Percentiles rank a stretch among this genome's conserved stretches.
Conservation (phyloP, 1,139 yeast species). For the Yamadazyma aaseri region DNA sequence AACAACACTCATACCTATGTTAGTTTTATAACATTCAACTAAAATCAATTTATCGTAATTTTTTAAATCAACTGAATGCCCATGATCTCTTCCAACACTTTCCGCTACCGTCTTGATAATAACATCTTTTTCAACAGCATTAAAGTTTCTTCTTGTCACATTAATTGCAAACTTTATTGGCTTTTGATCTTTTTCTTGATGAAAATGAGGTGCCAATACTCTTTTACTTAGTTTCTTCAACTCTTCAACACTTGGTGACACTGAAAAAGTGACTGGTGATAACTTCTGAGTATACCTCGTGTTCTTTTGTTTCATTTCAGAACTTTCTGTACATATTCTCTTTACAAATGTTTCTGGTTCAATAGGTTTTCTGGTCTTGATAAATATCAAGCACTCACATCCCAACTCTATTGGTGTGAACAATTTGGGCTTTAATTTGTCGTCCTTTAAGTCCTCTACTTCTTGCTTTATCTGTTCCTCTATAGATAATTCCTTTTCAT, state of each 20-base stretch:
- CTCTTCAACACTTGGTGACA: constrained; percentile 70
- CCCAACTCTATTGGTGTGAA: constrained; percentile 67
- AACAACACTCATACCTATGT: constrained; percentile 80
- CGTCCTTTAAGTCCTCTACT: constrained; percentile 53
- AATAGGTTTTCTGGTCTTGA: constrained; percentile 75
- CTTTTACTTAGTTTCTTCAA: constrained; percentile 53
- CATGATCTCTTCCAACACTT: constrained; percentile 65
- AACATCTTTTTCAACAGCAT: constrained; percentile 62
- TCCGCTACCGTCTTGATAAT: constrained; percentile 73
- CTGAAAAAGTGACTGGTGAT: constrained; percentile 77
- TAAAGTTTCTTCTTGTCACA: constrained; percentile 76
- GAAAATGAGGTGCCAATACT: constrained; percentile 70
- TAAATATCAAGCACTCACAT: constrained; percentile 83
- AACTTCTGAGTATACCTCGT: constrained; percentile 76
- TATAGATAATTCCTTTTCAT: constrained; percentile 44
- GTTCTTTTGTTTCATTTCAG: constrained; percentile 48
- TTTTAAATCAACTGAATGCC: constrained; percentile 79
- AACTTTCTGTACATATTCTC: constrained; percentile 60
- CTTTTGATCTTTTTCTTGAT: constrained; percentile 42
- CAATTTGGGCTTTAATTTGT: constrained; percentile 43
- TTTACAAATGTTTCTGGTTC: constrained; percentile 72
- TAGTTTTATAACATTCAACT: constrained; percentile 84
- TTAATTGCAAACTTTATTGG: constrained; percentile 77
- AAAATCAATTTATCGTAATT: constrained; percentile 74
- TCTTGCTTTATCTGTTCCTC: constrained; percentile 78